Conservation (phyloP, 2,329 filamentous ascomycete genomes). For the Decorospora gaudefroyi region DNA sequence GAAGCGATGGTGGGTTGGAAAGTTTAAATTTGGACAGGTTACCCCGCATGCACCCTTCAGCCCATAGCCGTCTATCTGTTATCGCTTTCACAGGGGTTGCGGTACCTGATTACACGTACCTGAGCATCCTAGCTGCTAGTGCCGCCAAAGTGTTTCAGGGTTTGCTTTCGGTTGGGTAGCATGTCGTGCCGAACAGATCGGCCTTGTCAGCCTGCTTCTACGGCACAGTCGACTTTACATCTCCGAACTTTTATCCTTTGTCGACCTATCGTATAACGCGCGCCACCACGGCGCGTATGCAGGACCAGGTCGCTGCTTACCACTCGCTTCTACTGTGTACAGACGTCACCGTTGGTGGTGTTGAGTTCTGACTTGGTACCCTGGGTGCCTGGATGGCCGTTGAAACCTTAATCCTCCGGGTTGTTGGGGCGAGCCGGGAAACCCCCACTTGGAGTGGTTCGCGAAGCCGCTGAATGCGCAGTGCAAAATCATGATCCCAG, state of each 20-base stretch:
- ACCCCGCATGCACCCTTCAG: constrained; percentile 28
- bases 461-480: constrained; percentile 14
- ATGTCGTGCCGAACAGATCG: constrained; percentile 9
- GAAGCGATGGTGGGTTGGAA: constrained; percentile 20
- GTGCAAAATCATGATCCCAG: constrained; percentile 13
- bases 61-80: constrained; percentile 12
- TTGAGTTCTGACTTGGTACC: constrained; percentile 22
- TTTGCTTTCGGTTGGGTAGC: constrained; percentile 17
- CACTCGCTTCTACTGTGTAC: constrained; percentile 9
- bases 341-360: constrained; percentile 5
- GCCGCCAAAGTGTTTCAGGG: constrained; percentile 21
- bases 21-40: constrained; percentile 14
- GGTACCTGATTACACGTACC: constrained; percentile 17
- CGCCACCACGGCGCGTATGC: constrained; percentile 29
- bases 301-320: constrained; percentile 14
- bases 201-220: constrained; percentile 19
- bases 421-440: constrained; percentile 5
- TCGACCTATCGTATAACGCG: constrained; percentile 27
- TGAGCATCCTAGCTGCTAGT: constrained; percentile 20
- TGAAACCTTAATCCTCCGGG: constrained; percentile 24
- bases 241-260: constrained; percentile 11
- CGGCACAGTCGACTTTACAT: constrained; percentile 16
- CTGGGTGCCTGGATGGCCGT: constrained; percentile 24
- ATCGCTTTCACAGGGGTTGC: constrained; percentile 12
- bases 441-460: constrained; percentile 10